Evolutionary conservation across 257 asterid genomes (phyloP).

Genomic region (Eustoma russellianum): DNA sequence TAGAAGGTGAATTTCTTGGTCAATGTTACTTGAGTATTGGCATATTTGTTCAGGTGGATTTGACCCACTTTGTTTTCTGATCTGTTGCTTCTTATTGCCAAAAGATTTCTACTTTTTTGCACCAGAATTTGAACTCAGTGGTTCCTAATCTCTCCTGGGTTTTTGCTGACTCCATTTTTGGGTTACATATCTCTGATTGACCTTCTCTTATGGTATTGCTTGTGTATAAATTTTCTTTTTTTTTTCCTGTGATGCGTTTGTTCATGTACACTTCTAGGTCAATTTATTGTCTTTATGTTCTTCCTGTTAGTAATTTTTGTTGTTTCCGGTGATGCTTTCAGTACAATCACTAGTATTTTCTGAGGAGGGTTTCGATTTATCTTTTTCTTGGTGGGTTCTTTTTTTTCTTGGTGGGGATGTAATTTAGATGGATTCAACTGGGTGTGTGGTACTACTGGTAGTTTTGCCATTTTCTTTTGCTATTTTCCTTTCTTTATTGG

Average conservation of each 20-base stretch:
- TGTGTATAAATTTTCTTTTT: slow-evolving; percentile 10
- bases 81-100: slow-evolving; percentile 22
- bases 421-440: no score
- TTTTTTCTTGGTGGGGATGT: no score
- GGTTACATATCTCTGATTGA: slow-evolving; percentile 25
- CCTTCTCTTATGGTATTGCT: no score
- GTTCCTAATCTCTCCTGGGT: slow-evolving; percentile 7
- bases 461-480: no score
- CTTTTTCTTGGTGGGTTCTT: no score
- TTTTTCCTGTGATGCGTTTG: slow-evolving; percentile 13
- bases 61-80: slow-evolving; percentile 22
- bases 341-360: no score
- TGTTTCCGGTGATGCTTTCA: no score
- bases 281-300: slow-evolving; percentile 4
- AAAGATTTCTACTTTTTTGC: slow-evolving; percentile 7
- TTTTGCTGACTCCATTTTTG: slow-evolving; percentile 8
- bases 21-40: slow-evolving; percentile 1
- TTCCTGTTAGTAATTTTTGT: background rate
- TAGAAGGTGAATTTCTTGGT: slow-evolving; percentile 14
- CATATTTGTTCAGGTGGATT: slow-evolving; percentile 1
- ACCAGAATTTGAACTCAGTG: slow-evolving; percentile 17
- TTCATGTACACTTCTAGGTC: background rate
- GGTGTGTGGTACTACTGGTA: no score
- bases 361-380: no score
- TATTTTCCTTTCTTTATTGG: no score